Evolutionary conservation across 352 stramenopile species (phyloP), one percentile per base, ranked within the genome.

Genomic region (Pythium volutum): DNA sequence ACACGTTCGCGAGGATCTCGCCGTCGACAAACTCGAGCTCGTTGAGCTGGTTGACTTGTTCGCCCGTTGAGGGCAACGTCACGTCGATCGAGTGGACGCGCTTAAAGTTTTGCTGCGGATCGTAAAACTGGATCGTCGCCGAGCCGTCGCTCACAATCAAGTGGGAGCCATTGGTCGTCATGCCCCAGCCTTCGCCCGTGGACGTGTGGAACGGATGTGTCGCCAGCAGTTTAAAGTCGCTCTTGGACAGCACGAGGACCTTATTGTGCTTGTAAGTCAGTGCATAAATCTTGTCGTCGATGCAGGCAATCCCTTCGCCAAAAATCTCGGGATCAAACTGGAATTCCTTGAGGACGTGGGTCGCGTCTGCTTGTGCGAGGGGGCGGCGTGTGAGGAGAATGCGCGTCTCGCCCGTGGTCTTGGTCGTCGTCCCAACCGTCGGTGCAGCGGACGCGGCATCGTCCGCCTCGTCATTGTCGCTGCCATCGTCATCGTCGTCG

Each of bases 131-230:
- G 51, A 97, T 73, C 16, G 62, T 77, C 23, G 81, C 58, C 9
- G 81, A 94, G 20, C 89, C 88, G 70, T 97, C 89, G 62, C 86
- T 96, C 14, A 89, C 85, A 47, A 97, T 91, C 16, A 97, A 71
- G 42, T 85, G 77, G 51, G 79, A 56, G 10, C 82, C 84, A 59
- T 97, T 84, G 14, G 80, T 91, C 4, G 87, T 91, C 60, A 97
- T 84, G 46, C 89, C 89, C 89, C 89, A 97, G 56, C 89, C 89
- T 79, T 97, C 84, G n/a, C 77, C 81, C 11, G 77, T 96, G 39
- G 69, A 78, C 38, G 89, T 97, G 36, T 69, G 70, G 46, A 95
- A 76, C 22, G 77, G 69, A 36, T 86, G 82, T 39, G 66, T 69
- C 39, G 61, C 65, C 38, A 87, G 57, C 38, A 90, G 67, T 47